Evolutionary conservation across 164 flowering plant genomes (phyloP).

Genomic region (Macadamia integrifolia): DNA sequence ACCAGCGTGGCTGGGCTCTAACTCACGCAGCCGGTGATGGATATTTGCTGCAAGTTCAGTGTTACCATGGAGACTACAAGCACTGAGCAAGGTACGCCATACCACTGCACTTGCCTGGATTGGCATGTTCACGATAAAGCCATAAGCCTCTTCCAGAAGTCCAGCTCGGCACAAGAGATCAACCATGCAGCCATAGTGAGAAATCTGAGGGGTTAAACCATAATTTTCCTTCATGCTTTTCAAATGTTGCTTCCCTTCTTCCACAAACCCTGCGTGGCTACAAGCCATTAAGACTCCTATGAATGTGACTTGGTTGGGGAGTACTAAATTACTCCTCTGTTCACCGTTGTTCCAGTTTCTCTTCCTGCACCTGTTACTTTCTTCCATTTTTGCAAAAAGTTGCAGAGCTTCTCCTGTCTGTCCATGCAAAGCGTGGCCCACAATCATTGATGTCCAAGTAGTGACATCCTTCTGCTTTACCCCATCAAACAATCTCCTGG

Average conservation of each 20-base stretch:
- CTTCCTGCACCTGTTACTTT: neutral
- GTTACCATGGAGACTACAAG: neutral
- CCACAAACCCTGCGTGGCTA: neutral
- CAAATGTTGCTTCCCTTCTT: neutral
- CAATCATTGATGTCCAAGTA: neutral
- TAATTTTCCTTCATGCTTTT: neutral
- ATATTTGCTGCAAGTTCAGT: neutral
- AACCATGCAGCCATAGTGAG: slow-evolving; percentile 2
- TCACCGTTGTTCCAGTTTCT: neutral
- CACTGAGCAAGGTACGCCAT: neutral
- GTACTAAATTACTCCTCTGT: neutral
- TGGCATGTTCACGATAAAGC: neutral
- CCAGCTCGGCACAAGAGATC: neutral
- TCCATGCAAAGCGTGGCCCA: neutral
- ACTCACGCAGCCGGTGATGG: neutral
- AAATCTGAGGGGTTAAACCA: neutral
- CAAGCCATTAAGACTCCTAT: neutral
- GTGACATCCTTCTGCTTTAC: neutral
- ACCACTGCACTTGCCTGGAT: neutral
- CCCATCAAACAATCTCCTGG: neutral
- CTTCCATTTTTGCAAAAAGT: neutral
- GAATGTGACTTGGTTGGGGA: neutral
- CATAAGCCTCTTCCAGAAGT: neutral
- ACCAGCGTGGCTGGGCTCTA: neutral
- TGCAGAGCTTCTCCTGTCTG: neutral